Evolutionary conservation across 176 grass and related monocot species (phyloP).

Genomic region (Zoysia japonica): DNA sequence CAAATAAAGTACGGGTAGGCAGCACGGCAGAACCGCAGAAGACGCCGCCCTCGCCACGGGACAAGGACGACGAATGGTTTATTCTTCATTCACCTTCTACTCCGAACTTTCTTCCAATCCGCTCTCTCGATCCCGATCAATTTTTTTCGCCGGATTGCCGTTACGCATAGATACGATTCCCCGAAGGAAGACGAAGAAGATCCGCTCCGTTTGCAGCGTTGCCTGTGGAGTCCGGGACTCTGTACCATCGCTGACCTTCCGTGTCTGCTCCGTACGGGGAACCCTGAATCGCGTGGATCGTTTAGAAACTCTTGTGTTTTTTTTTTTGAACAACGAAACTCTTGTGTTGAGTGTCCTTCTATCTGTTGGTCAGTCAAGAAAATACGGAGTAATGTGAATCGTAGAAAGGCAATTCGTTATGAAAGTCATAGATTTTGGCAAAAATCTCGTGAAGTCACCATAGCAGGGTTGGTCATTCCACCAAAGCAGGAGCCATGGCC

Average conservation of each 20-base stretch:
- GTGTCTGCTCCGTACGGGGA: no score
- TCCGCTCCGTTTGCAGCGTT: background rate
- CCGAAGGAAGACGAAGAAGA: background rate
- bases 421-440: background rate
- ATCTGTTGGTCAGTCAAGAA: conserved; percentile 1
- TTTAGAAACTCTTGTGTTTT: no score
- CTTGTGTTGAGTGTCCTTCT: no score
- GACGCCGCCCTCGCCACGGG: conserved; percentile 26
- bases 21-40: background rate
- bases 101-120: background rate
- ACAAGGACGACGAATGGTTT: conserved; percentile 12
- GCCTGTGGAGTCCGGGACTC: background rate
- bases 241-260: background rate
- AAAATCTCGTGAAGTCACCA: background rate
- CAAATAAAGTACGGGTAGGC: background rate
- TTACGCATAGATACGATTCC: background rate
- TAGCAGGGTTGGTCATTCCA: conserved; percentile 38
- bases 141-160: background rate
- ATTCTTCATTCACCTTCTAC: background rate
- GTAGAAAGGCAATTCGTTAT: background rate
- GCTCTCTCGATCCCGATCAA: background rate
- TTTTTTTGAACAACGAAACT: no score
- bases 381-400: conserved; percentile 30
- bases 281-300: no score
- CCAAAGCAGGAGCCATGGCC: conserved; percentile 33